These are phyloP conservation scores for Gamsiella multidivaricata DNA, from an alignment of 192 early-diverging fungal genomes.

Conservation along the genomic window DNA sequence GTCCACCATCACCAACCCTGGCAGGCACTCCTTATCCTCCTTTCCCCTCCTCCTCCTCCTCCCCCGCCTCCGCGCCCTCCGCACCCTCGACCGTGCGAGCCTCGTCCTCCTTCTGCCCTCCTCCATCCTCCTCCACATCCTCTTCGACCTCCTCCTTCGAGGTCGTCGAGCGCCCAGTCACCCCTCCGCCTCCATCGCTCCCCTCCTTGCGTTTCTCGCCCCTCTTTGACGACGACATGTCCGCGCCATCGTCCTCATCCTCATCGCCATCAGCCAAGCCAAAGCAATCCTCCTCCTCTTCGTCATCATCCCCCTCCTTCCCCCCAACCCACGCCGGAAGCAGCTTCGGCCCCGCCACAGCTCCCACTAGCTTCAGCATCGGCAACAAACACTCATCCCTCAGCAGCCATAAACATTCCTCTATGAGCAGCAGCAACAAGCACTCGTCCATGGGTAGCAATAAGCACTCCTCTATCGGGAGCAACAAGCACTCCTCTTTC, in stretches of 20 bases:
- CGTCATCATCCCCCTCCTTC: constrained; percentile 5
- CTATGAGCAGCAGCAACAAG: constrained; percentile 13
- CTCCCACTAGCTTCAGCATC: constrained; percentile 18
- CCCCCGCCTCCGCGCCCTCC: constrained; percentile 21
- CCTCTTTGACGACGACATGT: constrained; percentile 32
- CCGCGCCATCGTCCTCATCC: constrained; percentile 11
- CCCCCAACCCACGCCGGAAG: neutral
- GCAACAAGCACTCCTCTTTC: constrained; percentile 23
- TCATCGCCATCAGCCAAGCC: neutral
- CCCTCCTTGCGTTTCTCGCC: constrained; percentile 34
- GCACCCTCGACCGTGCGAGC: constrained; percentile 13
- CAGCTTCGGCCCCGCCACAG: neutral
- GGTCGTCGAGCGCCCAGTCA: constrained; percentile 23
- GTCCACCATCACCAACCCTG: constrained; percentile 27
- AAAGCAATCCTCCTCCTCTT: neutral
- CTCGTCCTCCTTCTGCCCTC: neutral
- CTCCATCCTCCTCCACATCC: constrained; percentile 20
- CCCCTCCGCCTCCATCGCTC: constrained; percentile 19
- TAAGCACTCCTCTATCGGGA: constrained; percentile 26
- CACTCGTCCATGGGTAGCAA: constrained; percentile 23
- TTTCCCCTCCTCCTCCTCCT: constrained; percentile 8
- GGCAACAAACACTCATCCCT: constrained; percentile 30
- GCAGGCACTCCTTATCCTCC: constrained; percentile 32
- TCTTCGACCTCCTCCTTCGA: constrained; percentile 32
- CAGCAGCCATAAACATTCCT: constrained; percentile 6